Conservation (phyloP, 2,329 filamentous ascomycete species). For the Cryoendolithus antarcticus region DNA sequence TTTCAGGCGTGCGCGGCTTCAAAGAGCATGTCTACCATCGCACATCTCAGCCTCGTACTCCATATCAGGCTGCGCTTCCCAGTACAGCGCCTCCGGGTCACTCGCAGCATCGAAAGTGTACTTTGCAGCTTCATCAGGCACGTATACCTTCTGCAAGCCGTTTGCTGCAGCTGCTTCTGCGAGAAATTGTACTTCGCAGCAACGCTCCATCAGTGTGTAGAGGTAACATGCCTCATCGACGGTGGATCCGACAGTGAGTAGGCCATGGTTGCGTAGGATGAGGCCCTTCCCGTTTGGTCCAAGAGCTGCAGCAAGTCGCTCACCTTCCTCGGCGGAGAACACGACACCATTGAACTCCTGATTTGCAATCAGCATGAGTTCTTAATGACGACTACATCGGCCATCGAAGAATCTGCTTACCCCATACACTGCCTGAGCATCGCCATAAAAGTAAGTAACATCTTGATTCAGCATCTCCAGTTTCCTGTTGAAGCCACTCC, state of each 20-base stretch:
- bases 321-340: constrained; percentile 50
- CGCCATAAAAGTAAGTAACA: constrained; percentile 50
- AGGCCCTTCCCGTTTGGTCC: constrained; percentile 49
- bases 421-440: constrained; percentile 50
- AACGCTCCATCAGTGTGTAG: constrained; percentile 56
- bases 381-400: neutral
- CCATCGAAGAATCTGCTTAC: constrained; percentile 4
- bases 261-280: constrained; percentile 59
- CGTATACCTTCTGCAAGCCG: constrained; percentile 39
- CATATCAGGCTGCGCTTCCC: constrained; percentile 40
- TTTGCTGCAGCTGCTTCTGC: constrained; percentile 54
- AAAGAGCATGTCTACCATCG: constrained; percentile 6
- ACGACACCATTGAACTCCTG: constrained; percentile 52
- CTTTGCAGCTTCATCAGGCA: constrained; percentile 43
- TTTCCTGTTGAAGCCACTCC: constrained; percentile 50
- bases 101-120: constrained; percentile 40
- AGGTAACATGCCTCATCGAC: constrained; percentile 65
- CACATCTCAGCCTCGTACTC: constrained; percentile 26
- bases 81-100: constrained; percentile 38
- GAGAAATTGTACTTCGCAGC: constrained; percentile 54
- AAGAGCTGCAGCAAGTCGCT: constrained; percentile 50
- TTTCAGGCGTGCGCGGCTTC: neutral
- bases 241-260: constrained; percentile 57
- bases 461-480: constrained; percentile 63
- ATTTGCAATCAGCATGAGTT: neutral